These are phyloP conservation scores for Camelina neglecta DNA, from an alignment of 345 rosid species.

Conservation along the genomic window DNA sequence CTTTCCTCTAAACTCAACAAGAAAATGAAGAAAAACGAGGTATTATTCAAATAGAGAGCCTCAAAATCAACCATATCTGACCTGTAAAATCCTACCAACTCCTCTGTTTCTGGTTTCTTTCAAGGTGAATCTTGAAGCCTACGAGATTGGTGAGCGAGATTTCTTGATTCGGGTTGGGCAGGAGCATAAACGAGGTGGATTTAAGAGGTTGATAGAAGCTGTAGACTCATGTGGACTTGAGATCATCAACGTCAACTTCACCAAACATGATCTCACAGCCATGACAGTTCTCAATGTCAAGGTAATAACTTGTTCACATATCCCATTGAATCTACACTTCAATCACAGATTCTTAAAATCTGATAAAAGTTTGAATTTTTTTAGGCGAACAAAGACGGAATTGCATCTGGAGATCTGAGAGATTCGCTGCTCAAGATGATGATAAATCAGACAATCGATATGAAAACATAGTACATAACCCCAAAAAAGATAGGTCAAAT, in stretches of 20 bases:
- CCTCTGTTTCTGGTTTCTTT: constrained; percentile 1
- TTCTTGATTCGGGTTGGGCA: constrained; percentile 58
- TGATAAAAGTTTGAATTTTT: background rate
- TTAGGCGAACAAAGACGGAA: constrained; percentile 35
- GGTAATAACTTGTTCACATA: constrained; percentile 52
- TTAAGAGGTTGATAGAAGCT: constrained; percentile 64
- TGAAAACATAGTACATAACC: constrained; percentile 25
- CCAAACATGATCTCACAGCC: constrained; percentile 56
- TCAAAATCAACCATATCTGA: background rate
- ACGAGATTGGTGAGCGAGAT: constrained; percentile 54
- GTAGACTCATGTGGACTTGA: constrained; percentile 59
- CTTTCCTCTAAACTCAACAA: constrained; percentile 24
- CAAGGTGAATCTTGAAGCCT: constrained; percentile 66
- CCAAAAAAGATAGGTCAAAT: background rate
- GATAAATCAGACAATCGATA: constrained; percentile 21
- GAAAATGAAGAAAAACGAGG: constrained; percentile 28
- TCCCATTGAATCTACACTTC: background rate
- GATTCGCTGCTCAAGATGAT: constrained; percentile 34
- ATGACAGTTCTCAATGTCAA: constrained; percentile 64
- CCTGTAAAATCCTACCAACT: background rate
- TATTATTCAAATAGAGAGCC: constrained; percentile 1
- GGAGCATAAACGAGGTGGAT: constrained; percentile 59
- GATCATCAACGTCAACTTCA: constrained; percentile 71
- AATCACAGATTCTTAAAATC: background rate
- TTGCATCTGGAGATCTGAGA: constrained; percentile 27